Base-by-base conservation (phyloP, 2,329 filamentous ascomycete species). In the Arthrobotrys conoides region DNA sequence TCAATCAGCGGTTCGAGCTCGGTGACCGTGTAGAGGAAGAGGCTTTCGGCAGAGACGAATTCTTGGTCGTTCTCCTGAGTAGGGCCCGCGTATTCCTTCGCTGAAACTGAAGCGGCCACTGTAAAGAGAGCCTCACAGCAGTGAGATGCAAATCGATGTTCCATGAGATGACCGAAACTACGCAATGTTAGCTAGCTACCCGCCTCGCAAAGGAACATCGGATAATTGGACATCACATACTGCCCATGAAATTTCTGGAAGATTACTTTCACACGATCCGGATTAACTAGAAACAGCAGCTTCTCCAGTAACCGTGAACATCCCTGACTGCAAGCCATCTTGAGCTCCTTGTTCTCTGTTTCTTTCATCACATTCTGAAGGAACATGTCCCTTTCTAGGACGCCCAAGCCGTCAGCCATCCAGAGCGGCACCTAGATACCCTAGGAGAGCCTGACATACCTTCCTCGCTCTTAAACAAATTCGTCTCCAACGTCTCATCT, bases 131-230 rank as follows among this genome's bases (percentile, higher is more conserved):
- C 93, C 86, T 99, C 96, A 84, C 94, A 97, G 85, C 95, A 98
- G 86, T 99, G 96, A 78, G 94, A 97, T 4, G 96, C 96, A 83
- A 99, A 99, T 18, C 96, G 92, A 85, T 99, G 96, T 84, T 96
- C 94, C 65, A 97, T 91, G 30, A 99, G 88, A 82, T 94, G 91
- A 75, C 95, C 87, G 85, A 98, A 97, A 85, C 87, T 89, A 81
- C 41, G 16, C 5, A 71, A 70, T 66, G 76, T 81, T 57, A 80
- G 82, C 81, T 78, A 81, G n/a, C 78, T 16, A 36, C 27, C 27
- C 8, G 27, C 27, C n/a, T 24, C 5, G n/a, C 22, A 24, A 41
- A 51, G 10, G 49, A 44, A 30, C 44, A 36, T n/a, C n/a, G 6
- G 16, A 20, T 9, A 63, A 53, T 20, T 16, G 65, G 44, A 57